Evolutionary conservation across 345 rosid genomes (phyloP).

Genomic region (Psidium guajava): DNA sequence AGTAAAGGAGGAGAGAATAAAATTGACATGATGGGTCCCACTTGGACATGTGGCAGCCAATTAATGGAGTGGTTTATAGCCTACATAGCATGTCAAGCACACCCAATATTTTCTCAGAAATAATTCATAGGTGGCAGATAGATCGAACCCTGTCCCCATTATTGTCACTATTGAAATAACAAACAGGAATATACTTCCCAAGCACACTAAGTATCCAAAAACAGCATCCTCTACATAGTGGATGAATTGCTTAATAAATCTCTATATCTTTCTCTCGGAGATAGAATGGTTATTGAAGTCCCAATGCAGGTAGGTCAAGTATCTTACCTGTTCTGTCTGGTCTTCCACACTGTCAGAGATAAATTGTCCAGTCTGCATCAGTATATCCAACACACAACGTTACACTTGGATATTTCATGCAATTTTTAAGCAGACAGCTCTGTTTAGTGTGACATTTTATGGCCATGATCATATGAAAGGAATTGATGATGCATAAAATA

Average conservation of each 20-base stretch:
- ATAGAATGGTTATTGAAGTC: neutral
- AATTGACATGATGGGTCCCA: neutral
- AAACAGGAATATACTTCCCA: neutral
- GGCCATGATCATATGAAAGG: neutral
- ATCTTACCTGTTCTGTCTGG: conserved; percentile 76
- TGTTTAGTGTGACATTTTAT: neutral
- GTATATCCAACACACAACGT: neutral
- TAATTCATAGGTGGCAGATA: neutral
- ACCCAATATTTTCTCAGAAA: neutral
- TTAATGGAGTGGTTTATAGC: neutral
- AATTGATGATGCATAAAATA: neutral
- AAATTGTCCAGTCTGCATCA: conserved; percentile 64
- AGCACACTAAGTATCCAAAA: neutral
- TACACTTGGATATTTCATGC: neutral
- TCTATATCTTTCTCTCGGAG: neutral
- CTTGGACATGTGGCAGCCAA: neutral
- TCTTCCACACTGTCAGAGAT: conserved; percentile 59
- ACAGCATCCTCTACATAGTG: neutral
- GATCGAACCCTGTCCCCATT: neutral
- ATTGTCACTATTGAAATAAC: neutral
- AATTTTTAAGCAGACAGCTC: neutral
- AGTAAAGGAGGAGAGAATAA: neutral
- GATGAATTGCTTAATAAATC: neutral
- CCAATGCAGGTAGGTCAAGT: neutral
- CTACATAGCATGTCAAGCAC: no score